Conservation (phyloP, 768 basidiomycete species). For the Collybia sordida region DNA sequence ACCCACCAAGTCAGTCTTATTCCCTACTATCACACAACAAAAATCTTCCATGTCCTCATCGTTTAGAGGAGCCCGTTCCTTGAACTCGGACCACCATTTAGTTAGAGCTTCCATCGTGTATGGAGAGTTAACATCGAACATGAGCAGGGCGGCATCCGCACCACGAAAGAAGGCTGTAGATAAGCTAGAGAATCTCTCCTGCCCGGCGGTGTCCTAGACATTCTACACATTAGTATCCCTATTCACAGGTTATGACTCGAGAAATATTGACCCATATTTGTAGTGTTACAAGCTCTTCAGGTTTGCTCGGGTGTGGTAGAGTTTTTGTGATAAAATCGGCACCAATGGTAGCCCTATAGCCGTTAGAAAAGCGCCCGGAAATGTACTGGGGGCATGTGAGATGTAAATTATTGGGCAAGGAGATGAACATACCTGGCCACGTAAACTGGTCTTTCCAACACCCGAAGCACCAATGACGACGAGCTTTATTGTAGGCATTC, state of each 20-base stretch:
- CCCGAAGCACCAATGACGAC: constrained; percentile 81
- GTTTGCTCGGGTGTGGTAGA: constrained; percentile 55
- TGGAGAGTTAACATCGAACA: constrained; percentile 76
- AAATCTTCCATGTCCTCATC: constrained; percentile 64
- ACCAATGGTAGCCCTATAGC: constrained; percentile 85
- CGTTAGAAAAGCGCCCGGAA: constrained; percentile 69
- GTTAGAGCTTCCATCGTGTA: constrained; percentile 56
- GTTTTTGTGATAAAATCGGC: constrained; percentile 86
- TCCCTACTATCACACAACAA: constrained; percentile 77
- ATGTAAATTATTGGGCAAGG: not conserved
- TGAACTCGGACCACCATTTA: constrained; percentile 83
- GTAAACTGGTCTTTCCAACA: constrained; percentile 82
- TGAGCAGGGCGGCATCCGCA: constrained; percentile 77
- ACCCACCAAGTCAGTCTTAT: constrained; percentile 66
- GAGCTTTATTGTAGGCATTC: constrained; percentile 75
- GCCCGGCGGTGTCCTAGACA: constrained; percentile 78
- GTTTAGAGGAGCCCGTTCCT: constrained; percentile 59
- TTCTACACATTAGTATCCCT: not conserved
- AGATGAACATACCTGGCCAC: constrained; percentile 57
- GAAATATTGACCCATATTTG: constrained; percentile 52
- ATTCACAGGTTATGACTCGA: not conserved
- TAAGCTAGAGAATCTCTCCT: constrained; percentile 83
- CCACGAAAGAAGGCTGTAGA: constrained; percentile 84
- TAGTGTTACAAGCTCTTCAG: constrained; percentile 59
- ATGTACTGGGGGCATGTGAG: constrained; percentile 54